Base-by-base conservation (phyloP, 2,329 filamentous ascomycete species). In the Curvularia eragrostidis region DNA sequence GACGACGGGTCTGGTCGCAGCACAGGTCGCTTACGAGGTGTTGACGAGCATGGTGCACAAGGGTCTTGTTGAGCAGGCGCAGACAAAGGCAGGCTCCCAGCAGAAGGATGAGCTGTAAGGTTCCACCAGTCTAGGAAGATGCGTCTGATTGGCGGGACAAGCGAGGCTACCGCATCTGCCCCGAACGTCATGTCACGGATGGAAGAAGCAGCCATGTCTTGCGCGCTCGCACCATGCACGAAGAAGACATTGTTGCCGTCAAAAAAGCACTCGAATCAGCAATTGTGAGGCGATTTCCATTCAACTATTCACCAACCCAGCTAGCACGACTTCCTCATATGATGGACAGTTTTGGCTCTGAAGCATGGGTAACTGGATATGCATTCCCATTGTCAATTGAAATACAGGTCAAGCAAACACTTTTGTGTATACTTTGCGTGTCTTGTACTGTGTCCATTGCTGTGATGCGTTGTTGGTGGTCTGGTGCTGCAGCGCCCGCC, bases 11-110 rank as follows among this genome's bases (percentile, higher is more conserved):
- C 78, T 96, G 63, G 91, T 91, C 15, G 93, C 87, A 2, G 91
- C 91, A 39, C 92, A 96, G 82, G 85, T 96, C 38, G 91, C 87
- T 0, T 96, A 89, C 74, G 93, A 96, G 80, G 84, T 96, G n/a
- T 76, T 96, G 73, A 96, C 89, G 38, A 91, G 83, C 59, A 88
- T 90, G 78, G 88, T 89, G 6, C 89, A 86, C 79, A 85, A 78
- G 68, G 84, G 81, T 6, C 67, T 77, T 66, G 77, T 79, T 56
- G 79, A 77, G 41, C 72, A 77, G 52, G 74, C 71, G 32, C 75
- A 66, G 56, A 69, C 56, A 49, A 61, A 54, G 54, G 62, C 28
- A 52, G 42, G 18, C 9, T 60, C 61, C 12, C 52, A 49, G 6
- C 48, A 53, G 1, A 73, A 70, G 43, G 72, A 75, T 47, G 73